Conservation (phyloP, 2,329 filamentous ascomycete genomes). For the Stachybotrys chartarum region DNA sequence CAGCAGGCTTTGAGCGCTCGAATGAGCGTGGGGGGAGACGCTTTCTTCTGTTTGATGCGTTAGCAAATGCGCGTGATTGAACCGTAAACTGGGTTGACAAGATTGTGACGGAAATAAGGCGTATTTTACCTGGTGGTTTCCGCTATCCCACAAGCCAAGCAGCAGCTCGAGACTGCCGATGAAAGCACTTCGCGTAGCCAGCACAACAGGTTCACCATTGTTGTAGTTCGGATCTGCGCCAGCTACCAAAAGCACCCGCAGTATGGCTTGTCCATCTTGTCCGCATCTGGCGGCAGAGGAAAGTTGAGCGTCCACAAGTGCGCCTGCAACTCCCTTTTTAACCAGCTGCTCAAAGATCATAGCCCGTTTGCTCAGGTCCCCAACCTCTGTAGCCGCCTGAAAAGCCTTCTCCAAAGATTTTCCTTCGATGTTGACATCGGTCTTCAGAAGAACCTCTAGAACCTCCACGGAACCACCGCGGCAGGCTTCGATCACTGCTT, state of each 20-base stretch:
- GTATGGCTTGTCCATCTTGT: constrained; percentile 37
- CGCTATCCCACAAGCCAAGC: constrained; percentile 36
- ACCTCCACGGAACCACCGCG: constrained; percentile 42
- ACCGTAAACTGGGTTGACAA: no score
- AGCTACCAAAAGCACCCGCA: constrained; percentile 41
- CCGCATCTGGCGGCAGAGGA: constrained; percentile 45
- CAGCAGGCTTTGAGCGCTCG: constrained; percentile 47
- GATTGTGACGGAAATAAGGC: not conserved
- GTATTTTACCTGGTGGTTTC: constrained; percentile 27
- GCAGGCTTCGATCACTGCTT: constrained; percentile 48
- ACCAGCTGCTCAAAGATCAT: constrained; percentile 45
- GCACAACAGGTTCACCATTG: constrained; percentile 47
- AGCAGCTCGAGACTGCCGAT: constrained; percentile 43
- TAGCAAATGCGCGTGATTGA: not conserved
- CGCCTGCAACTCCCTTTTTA: constrained; percentile 39
- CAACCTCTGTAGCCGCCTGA: constrained; percentile 46
- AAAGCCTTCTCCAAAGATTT: constrained; percentile 43
- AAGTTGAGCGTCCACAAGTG: constrained; percentile 45
- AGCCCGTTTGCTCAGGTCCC: constrained; percentile 40
- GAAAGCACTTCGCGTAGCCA: constrained; percentile 44
- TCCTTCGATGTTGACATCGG: constrained; percentile 26
- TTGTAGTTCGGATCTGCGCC: constrained; percentile 50
- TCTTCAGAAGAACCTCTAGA: constrained; percentile 40
- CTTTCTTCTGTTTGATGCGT: constrained; percentile 29
- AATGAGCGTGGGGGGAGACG: constrained; percentile 38